phyloP scores from a whole-genome alignment of 1,139 yeast genomes.

The Blastobotrys serpentis region DNA sequence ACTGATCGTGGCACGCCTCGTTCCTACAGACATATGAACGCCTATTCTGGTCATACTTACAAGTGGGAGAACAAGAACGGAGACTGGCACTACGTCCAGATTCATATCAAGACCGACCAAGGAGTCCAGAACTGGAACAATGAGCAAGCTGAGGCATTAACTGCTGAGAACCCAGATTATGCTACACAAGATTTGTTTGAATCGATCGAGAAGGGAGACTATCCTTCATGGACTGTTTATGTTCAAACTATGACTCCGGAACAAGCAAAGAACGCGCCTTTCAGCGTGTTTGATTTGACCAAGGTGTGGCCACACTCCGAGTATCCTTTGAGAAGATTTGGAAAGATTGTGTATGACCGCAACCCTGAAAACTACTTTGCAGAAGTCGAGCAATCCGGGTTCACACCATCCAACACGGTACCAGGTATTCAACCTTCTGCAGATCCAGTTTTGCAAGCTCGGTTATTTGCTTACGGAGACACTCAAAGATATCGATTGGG shows the following conservation, averaged over 20 bases:
- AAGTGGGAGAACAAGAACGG: constrained; percentile 65
- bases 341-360: constrained; percentile 62
- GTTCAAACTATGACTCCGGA: constrained; percentile 70
- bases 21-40: constrained; percentile 61
- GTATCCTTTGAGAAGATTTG: constrained; percentile 71
- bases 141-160: constrained; percentile 55
- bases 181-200: constrained; percentile 56
- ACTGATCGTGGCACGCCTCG: constrained; percentile 72
- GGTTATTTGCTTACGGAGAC: constrained; percentile 80
- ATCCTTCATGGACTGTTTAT: constrained; percentile 62
- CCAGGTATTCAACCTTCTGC: constrained; percentile 82
- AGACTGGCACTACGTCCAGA: constrained; percentile 62
- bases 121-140: constrained; percentile 55
- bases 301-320: constrained; percentile 77
- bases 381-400: constrained; percentile 76
- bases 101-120: constrained; percentile 58
- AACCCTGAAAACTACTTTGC: constrained; percentile 75
- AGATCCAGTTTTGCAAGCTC: constrained; percentile 80
- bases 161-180: constrained; percentile 61
- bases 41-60: constrained; percentile 73
- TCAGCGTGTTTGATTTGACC: constrained; percentile 64
- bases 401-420: constrained; percentile 76
- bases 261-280: constrained; percentile 53
- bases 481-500: constrained; percentile 71
- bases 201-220: constrained; percentile 56